These are phyloP conservation scores for Gaillardinia entomophila DNA, from an alignment of 805 yeast genomes.

Conservation along the genomic window DNA sequence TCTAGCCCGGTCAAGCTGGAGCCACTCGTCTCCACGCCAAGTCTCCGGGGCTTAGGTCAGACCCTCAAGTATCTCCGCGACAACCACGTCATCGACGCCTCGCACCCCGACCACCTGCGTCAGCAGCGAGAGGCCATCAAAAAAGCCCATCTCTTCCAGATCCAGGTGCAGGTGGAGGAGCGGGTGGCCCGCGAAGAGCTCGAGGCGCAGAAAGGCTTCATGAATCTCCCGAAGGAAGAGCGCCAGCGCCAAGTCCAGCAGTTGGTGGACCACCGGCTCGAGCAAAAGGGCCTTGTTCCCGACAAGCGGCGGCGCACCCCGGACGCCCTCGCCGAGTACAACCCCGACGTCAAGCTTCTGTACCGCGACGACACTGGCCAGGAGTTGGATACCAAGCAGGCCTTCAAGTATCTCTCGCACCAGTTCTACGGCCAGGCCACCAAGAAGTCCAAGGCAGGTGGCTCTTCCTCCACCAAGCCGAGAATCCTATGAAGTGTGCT, in stretches of 20 bases:
- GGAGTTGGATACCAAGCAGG: constrained; percentile 56
- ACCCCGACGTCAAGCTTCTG: constrained; percentile 45
- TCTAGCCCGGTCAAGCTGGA: background rate
- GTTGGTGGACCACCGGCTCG: constrained; percentile 23
- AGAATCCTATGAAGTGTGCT: too few relatives aligned
- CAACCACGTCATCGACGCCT: constrained; percentile 10
- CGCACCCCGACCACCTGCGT: constrained; percentile 9
- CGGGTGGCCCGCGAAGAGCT: constrained; percentile 25
- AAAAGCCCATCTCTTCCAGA: constrained; percentile 23
- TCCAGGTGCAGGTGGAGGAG: constrained; percentile 28
- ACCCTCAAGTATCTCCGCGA: constrained; percentile 23
- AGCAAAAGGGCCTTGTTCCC: constrained; percentile 17
- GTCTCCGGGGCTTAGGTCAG: constrained; percentile 17
- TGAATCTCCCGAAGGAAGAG: constrained; percentile 21
- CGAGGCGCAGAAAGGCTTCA: constrained; percentile 17
- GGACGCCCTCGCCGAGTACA: constrained; percentile 22
- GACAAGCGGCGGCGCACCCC: background rate
- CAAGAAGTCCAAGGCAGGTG: constrained; percentile 3
- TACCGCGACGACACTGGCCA: constrained; percentile 65
- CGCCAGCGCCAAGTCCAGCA: constrained; percentile 18
- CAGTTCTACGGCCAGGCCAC: constrained; percentile 61
- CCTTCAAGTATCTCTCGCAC: constrained; percentile 72
- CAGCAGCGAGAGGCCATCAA: constrained; percentile 16
- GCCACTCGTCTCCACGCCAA: constrained; percentile 4
- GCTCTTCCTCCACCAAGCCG: background rate